phyloP scores from a whole-genome alignment of 805 yeast species.

The Lipomyces sp. region DNA sequence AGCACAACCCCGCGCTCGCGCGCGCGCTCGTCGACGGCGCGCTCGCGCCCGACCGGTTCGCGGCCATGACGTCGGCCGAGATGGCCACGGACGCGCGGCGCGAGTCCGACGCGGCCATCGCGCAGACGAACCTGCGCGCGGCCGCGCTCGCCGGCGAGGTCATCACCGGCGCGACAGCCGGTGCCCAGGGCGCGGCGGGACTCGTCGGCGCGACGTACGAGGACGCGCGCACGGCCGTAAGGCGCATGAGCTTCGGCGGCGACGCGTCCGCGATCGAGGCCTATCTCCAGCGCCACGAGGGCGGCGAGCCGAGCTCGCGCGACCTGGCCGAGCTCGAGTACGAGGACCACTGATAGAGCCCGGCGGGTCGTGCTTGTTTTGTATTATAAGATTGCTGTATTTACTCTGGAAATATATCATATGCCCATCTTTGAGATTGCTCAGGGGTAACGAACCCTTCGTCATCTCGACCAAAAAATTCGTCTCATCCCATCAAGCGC shows the following conservation, averaged over 20 bases:
- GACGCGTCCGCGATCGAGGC: neutral
- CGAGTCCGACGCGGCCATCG: neutral
- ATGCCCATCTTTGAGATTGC: too few relatives aligned
- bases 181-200: neutral
- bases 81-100: constrained; percentile 7
- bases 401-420: too few relatives aligned
- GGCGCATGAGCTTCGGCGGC: neutral
- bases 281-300: neutral
- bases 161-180: neutral
- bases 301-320: neutral
- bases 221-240: neutral
- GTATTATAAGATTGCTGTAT: too few relatives aligned
- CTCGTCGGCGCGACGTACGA: neutral
- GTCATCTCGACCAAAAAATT: too few relatives aligned
- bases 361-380: too few relatives aligned
- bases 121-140: constrained; percentile 5
- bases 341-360: neutral
- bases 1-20: constrained; percentile 16
- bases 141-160: neutral
- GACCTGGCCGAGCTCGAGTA: neutral
- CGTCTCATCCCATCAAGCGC: too few relatives aligned
- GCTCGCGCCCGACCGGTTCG: constrained; percentile 10
- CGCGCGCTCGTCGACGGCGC: constrained; percentile 4
- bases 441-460: too few relatives aligned
- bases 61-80: constrained; percentile 14